phyloP scores from a whole-genome alignment of 192 early-diverging fungal genomes.

The Globomyces pollinis-pini region DNA sequence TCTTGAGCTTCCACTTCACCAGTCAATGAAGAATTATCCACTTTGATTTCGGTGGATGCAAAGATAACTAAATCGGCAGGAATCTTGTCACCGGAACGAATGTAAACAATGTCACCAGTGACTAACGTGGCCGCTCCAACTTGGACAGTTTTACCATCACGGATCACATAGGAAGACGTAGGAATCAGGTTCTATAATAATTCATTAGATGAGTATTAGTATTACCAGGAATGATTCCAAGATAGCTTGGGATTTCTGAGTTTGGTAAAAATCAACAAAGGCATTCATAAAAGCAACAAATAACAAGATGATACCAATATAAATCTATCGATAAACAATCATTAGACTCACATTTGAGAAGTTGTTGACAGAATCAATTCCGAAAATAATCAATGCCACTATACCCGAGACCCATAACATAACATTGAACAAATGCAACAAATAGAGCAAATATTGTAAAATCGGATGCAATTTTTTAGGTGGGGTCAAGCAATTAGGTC shows the following conservation, averaged over 20 bases:
- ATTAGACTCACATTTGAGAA: conserved; percentile 59
- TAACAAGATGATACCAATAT: conserved; percentile 85
- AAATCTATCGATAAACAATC: conserved; percentile 34
- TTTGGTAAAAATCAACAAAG: conserved; percentile 86
- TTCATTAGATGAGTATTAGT: background rate
- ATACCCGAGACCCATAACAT: conserved; percentile 78
- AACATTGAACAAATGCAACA: conserved; percentile 80
- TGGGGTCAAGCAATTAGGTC: conserved; percentile 81
- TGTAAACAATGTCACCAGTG: conserved; percentile 78
- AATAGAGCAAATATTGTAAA: conserved; percentile 66
- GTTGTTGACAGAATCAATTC: conserved; percentile 69
- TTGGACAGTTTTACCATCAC: conserved; percentile 64
- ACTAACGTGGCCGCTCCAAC: conserved; percentile 69
- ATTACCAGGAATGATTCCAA: conserved; percentile 78
- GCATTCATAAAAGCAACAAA: conserved; percentile 85
- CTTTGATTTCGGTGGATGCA: conserved; percentile 77
- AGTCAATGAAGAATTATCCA: conserved; percentile 94
- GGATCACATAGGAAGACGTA: conserved; percentile 67
- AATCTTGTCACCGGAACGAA: conserved; percentile 89
- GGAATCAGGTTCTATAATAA: conserved; percentile 70
- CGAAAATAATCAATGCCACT: conserved; percentile 70
- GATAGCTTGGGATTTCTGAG: conserved; percentile 80
- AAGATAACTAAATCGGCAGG: conserved; percentile 87
- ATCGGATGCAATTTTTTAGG: conserved; percentile 73
- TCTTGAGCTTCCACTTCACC: conserved; percentile 95